Percentiles rank a stretch among this genome's conserved stretches.
These are phyloP conservation scores for Colletotrichum sp. DNA, from an alignment of 2,329 filamentous ascomycete genomes.

Conservation along the genomic window DNA sequence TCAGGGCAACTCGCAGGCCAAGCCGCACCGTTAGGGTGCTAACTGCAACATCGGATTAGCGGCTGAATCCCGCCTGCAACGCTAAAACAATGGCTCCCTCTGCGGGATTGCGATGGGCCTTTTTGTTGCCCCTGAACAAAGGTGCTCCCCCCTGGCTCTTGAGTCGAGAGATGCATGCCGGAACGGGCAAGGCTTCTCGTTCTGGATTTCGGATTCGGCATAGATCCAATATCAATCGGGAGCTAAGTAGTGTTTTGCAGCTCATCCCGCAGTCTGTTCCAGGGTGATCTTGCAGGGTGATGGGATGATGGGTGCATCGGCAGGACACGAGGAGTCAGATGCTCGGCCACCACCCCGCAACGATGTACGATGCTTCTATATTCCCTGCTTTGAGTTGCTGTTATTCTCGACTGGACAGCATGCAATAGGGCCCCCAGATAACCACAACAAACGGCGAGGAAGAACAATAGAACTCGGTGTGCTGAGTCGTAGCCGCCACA, in stretches of 20 bases:
- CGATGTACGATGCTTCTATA: background rate
- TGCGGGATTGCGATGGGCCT: background rate
- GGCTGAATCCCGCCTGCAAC: background rate
- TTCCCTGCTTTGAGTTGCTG: background rate
- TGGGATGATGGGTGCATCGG: background rate
- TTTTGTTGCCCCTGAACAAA: conserved; percentile 6
- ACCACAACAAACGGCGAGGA: background rate
- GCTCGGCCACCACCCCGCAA: background rate
- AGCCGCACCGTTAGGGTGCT: background rate
- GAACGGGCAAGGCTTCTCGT: background rate
- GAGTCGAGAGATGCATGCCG: background rate
- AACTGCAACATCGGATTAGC: conserved; percentile 1
- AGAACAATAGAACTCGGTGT: background rate
- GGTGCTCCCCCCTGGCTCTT: background rate
- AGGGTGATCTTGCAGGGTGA: background rate
- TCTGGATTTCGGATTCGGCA: background rate
- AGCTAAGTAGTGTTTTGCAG: background rate
- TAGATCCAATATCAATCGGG: background rate
- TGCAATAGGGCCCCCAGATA: too few relatives aligned
- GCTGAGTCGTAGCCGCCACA: background rate
- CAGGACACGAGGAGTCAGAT: background rate
- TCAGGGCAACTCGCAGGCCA: background rate
- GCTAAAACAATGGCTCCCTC: background rate
- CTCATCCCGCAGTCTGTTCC: background rate
- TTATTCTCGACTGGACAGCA: background rate